Percentiles rank a stretch among this genome's conserved stretches.
Evolutionary conservation across 2,329 filamentous ascomycete genomes (phyloP).

Genomic region (Tolypocladium nubicola): DNA sequence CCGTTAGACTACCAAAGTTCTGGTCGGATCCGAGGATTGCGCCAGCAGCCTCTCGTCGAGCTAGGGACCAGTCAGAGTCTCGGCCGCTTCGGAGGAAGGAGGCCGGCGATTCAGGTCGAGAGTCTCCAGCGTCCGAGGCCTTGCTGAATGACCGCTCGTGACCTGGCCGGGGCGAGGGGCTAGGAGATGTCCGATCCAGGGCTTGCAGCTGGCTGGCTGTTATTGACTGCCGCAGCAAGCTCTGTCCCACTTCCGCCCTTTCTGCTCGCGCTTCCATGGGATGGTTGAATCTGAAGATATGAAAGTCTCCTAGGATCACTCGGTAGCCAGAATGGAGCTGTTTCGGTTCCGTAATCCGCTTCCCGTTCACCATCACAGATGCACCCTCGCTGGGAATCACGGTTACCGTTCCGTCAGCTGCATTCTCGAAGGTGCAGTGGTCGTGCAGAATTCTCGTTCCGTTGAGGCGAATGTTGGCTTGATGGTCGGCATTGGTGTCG

Average conservation of each 20-base stretch:
- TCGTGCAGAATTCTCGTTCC: slow-evolving; percentile 86
- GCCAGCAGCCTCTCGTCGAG: slow-evolving; percentile 82
- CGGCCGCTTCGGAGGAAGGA: slow-evolving; percentile 53
- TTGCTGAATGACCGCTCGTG: slow-evolving; percentile 79
- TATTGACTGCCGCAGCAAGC: slow-evolving; percentile 73
- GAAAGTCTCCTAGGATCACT: slow-evolving; percentile 93
- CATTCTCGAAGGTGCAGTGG: slow-evolving; percentile 89
- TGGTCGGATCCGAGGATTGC: slow-evolving; percentile 85
- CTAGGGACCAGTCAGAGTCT: slow-evolving; percentile 92
- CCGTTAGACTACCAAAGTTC: slow-evolving; percentile 78
- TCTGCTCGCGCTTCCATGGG: slow-evolving; percentile 92
- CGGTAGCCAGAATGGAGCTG: slow-evolving; percentile 85
- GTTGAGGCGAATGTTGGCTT: slow-evolving; percentile 85
- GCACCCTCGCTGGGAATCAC: slow-evolving; percentile 83
- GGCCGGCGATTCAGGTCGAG: slow-evolving; percentile 70
- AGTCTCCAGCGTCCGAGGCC: slow-evolving; percentile 69
- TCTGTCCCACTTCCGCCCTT: slow-evolving; percentile 70
- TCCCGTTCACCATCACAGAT: slow-evolving; percentile 95
- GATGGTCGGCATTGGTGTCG: slow-evolving; percentile 63
- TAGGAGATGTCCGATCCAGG: slow-evolving; percentile 50
- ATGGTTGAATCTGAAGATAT: slow-evolving; percentile 98
- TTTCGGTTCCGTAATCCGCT: slow-evolving; percentile 76
- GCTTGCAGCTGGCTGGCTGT: slow-evolving; percentile 50
- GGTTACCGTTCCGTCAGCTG: slow-evolving; percentile 79
- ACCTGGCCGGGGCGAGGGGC: slow-evolving; percentile 39